These are phyloP conservation scores for Pichia rugopelliculosa DNA, from an alignment of 805 yeast species.

Conservation along the genomic window DNA sequence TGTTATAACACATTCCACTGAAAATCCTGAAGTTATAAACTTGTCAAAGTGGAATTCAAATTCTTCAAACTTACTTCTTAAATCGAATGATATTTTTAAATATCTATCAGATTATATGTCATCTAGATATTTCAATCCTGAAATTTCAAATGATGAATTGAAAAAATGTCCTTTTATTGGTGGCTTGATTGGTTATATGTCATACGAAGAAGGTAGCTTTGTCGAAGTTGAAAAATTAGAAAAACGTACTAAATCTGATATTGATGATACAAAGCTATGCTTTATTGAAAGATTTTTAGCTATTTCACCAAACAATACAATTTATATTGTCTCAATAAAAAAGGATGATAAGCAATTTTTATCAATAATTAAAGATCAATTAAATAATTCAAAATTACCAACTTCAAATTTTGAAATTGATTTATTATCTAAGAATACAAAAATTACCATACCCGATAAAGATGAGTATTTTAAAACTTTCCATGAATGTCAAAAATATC, in stretches of 20 bases:
- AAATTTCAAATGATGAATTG: conserved; percentile 22
- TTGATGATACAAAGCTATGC: conserved; percentile 72
- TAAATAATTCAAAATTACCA: neutral
- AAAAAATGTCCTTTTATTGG: conserved; percentile 69
- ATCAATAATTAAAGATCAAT: neutral
- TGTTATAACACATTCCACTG: conserved; percentile 57
- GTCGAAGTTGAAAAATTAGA: conserved; percentile 29
- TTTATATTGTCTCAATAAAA: conserved; percentile 47
- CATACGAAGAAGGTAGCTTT: conserved; percentile 80
- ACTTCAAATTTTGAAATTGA: neutral
- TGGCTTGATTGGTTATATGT: conserved; percentile 80
- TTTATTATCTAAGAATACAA: conserved; percentile 14
- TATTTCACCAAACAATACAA: conserved; percentile 38
- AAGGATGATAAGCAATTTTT: conserved; percentile 34
- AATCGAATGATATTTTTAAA: conserved; percentile 40
- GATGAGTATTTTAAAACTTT: conserved; percentile 49
- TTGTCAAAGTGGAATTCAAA: conserved; percentile 26
- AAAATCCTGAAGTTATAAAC: conserved; percentile 24
- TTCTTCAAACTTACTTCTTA: neutral
- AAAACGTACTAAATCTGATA: conserved; percentile 32
- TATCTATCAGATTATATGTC: conserved; percentile 44
- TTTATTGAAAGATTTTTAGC: conserved; percentile 60
- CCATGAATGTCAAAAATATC: conserved; percentile 53
- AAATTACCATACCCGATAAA: conserved; percentile 44
- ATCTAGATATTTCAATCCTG: conserved; percentile 25